Percentiles rank a stretch among this genome's conserved stretches.
Evolutionary conservation across 306 rosid genomes (phyloP).

Genomic region (Vicia faba): DNA sequence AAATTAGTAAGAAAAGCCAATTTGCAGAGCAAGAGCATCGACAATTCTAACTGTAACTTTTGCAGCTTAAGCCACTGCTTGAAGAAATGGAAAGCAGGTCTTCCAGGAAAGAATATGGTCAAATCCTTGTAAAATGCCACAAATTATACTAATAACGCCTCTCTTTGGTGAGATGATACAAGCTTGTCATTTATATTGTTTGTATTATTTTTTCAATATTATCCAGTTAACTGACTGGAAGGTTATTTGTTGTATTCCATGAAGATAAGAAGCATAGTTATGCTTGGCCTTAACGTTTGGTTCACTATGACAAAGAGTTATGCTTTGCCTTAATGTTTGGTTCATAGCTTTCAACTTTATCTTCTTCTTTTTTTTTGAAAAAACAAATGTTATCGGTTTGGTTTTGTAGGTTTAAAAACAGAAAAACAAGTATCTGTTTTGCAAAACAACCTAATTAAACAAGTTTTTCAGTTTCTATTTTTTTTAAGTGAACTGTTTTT

Average conservation of each 20-base stretch:
- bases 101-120: slow-evolving; percentile 89
- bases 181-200: slow-evolving; percentile 41
- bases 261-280: slow-evolving; percentile 80
- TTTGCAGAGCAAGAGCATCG: too few relatives aligned
- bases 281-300: too few relatives aligned
- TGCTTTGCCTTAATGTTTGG: slow-evolving; percentile 12
- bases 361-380: neutral
- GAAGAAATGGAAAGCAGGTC: slow-evolving; percentile 95
- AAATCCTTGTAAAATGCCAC: slow-evolving; percentile 94
- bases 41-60: slow-evolving; percentile 17
- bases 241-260: slow-evolving; percentile 39
- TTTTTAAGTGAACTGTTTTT: neutral
- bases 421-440: neutral
- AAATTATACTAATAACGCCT: slow-evolving; percentile 86
- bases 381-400: neutral
- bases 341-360: neutral
- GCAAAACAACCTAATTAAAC: neutral
- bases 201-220: slow-evolving; percentile 13
- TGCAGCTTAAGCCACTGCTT: slow-evolving; percentile 88
- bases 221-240: slow-evolving; percentile 35
- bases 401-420: neutral
- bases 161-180: slow-evolving; percentile 74
- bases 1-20: too few relatives aligned
- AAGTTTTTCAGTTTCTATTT: neutral
- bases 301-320: slow-evolving; percentile 16